These are phyloP conservation scores for Ophiocordyceps australis DNA, from an alignment of 2,329 filamentous ascomycete genomes.

Conservation along the genomic window DNA sequence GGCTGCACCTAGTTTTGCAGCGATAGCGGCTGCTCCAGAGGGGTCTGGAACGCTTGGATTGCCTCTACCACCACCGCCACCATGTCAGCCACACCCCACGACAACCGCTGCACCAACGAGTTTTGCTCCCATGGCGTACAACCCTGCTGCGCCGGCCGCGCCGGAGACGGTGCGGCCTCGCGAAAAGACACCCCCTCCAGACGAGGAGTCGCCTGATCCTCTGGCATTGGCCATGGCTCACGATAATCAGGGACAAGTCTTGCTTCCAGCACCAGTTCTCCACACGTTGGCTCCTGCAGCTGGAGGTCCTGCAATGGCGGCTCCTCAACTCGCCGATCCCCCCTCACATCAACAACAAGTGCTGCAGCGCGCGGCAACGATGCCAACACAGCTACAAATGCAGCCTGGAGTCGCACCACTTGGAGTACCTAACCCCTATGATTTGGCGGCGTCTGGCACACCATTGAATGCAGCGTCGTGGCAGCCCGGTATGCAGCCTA, in stretches of 20 bases:
- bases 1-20: no score
- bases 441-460: no score
- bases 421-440: no score
- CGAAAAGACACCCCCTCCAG: conserved; percentile 65
- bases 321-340: conserved; percentile 20
- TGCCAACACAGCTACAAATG: conserved; percentile 22
- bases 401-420: no score
- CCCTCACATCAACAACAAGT: conserved; percentile 24
- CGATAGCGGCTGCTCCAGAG: no score
- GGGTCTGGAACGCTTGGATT: no score
- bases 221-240: conserved; percentile 37
- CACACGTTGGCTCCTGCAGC: no score
- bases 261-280: no score
- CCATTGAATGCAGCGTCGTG: no score
- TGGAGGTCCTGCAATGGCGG: conserved; percentile 21
- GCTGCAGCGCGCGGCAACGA: conserved; percentile 27
- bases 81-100: no score
- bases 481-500: conserved; percentile 4
- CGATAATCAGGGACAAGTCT: conserved; percentile 34
- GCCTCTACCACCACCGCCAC: conserved; percentile 11
- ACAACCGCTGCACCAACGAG: no score
- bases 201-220: conserved; percentile 41
- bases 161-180: conserved; percentile 54
- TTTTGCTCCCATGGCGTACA: conserved; percentile 54
- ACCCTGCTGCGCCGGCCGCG: conserved; percentile 59